Evolutionary conservation across 805 yeast genomes (phyloP), one percentile per base, ranked within the genome.

Genomic region (Metschnikowia vanudenii): DNA sequence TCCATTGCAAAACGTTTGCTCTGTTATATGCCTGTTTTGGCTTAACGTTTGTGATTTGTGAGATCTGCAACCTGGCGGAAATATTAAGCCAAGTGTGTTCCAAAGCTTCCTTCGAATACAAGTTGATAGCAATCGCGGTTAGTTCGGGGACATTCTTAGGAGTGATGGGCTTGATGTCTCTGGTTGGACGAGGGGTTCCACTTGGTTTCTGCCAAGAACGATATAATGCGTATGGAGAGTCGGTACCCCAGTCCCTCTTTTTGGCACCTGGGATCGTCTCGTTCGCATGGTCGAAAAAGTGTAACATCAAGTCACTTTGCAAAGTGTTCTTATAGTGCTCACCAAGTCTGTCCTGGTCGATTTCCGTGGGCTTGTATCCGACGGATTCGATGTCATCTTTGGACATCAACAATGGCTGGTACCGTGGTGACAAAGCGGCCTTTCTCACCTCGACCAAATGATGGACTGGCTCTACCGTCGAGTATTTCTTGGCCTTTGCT

Each of bases 1-100:
- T 82, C 96, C 96, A 91, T 38, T 80, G 78, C 44, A 91, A 85
- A 29, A 88, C 87, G 67, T 89, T 89, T 9, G 88, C 76, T 60
- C 80, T 85, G 35, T 95, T 85, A 61, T 73, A 86, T 14, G 89
- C 71, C 19, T 85, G 78, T 50, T 74, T 71, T 32, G 97, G 90
- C 64, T 89, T 88, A 51, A 77, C 81, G 51, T 96, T 96, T n/a
- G 99, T 92, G 59, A 94, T 86, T 65, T 92, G 98, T 58, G 94
- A 95, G 47, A 94, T 63, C 68, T 87, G 92, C 49, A 88, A 75
- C 42, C 81, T 74, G 10, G 96, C 88, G 29, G 90, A 78, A 46
- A 90, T 79, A 26, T 89, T 88, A 50, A 82, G 73, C 69, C 89
- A 83, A 37, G 82, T 77, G 57, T 84, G 81, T 47, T 79, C 82